These are phyloP conservation scores for Silene coronaria DNA, from an alignment of 179 eudicot genomes.

Conservation along the genomic window DNA sequence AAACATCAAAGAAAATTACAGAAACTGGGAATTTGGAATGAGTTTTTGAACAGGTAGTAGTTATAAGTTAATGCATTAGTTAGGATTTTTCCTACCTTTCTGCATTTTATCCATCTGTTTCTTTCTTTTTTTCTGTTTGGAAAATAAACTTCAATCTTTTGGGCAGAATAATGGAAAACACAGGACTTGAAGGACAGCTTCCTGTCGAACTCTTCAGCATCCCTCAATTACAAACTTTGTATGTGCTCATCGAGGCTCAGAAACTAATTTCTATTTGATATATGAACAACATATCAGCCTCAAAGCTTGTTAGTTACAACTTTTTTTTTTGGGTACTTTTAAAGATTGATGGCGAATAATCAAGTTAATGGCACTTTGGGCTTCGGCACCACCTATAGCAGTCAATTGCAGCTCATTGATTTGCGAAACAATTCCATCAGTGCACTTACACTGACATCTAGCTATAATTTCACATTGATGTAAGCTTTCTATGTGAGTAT, in stretches of 20 bases:
- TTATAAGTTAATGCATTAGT: too few relatives aligned
- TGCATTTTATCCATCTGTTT: background rate
- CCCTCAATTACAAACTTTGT: conserved; percentile 51
- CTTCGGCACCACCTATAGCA: conserved; percentile 34
- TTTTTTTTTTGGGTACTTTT: background rate
- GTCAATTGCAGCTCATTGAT: conserved; percentile 39
- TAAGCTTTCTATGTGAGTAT: conserved; percentile 18
- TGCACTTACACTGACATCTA: conserved; percentile 10
- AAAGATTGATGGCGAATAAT: conserved; percentile 44
- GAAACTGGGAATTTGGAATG: too few relatives aligned
- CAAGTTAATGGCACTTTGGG: conserved; percentile 42
- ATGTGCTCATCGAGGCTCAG: conserved; percentile 14
- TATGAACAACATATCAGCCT: too few relatives aligned
- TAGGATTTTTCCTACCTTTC: background rate
- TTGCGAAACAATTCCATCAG: conserved; percentile 46
- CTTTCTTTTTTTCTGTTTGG: too few relatives aligned
- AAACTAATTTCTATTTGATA: conserved; percentile 1
- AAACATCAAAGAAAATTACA: too few relatives aligned
- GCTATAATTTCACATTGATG: conserved; percentile 27
- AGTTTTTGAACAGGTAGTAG: too few relatives aligned
- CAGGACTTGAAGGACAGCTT: conserved; percentile 42
- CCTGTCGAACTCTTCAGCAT: conserved; percentile 42
- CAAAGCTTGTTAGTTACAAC: background rate
- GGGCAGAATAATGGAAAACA: conserved; percentile 40
- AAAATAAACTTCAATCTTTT: conserved; percentile 7